Evolutionary conservation across 139 green algal species (phyloP), one percentile per base, ranked within the genome.

Genomic region (Pleodorina starrii): DNA sequence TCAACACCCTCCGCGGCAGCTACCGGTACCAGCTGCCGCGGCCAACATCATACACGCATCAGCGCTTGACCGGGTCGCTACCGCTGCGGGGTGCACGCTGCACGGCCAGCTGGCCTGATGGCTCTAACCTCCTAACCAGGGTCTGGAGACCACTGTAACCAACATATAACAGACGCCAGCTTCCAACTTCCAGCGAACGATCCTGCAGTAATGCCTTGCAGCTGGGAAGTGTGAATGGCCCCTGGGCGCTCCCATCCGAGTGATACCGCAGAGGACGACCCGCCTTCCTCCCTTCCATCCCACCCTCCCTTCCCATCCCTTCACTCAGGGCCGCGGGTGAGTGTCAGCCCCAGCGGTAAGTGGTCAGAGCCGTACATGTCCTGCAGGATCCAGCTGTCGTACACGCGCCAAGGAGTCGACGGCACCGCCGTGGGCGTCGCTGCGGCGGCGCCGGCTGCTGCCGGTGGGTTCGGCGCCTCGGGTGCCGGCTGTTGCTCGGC

Each of bases 331-430:
- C 14, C 68, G 1, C 46, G 72, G 4, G 79, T 32, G 25, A 91
- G 77, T 6, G 78, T 88, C 5, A 95, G 48, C 5, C 92, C 92
- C 35, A 94, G 40, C 3, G 92, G 92, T 46, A 90, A 43, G 73
- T 95, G 92, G 63, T 95, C 92, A 19, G 78, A 91, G 36, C 94
- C 94, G 69, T 91, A 80, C 32, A 96, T 73, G 5, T 95, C 87
- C 14, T 89, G 86, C 40, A 96, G 78, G 35, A 97, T 94, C 86
- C 90, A 97, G 66, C 73, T 92, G 76, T 97, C 95, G 81, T 96
- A 97, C 89, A 16, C 51, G 9, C 0, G 27, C 46, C 32, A 73
- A 17, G 43, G 95, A 75, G 16, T 75, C 57, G 36, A 87, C 48
- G 7, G 93, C 84, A 36, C 9, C 36, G 69, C 12, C 9, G 9